These are phyloP conservation scores for Colletotrichum sp. DNA, from an alignment of 2,329 filamentous ascomycete genomes.

Conservation along the genomic window DNA sequence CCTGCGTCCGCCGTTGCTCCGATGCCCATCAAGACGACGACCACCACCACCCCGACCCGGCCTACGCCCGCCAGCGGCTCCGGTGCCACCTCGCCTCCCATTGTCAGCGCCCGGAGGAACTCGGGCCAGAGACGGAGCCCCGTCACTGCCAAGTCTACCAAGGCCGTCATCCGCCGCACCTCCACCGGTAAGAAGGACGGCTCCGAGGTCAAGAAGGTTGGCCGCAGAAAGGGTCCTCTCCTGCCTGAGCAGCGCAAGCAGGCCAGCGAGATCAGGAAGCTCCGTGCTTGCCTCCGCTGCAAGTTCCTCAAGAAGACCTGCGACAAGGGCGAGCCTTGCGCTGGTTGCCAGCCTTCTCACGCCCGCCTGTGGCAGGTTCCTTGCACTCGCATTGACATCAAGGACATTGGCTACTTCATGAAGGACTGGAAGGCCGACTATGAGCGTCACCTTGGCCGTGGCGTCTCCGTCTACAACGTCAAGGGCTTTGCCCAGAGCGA, in stretches of 20 bases:
- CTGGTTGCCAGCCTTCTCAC: conserved; percentile 93
- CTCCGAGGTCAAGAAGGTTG: conserved; percentile 86
- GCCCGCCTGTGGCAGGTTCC: conserved; percentile 96
- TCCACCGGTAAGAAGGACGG: conserved; percentile 81
- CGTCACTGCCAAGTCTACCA: conserved; percentile 75
- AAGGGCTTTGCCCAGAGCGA: conserved; percentile 78
- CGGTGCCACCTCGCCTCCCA: conserved; percentile 64
- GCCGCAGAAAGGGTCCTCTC: conserved; percentile 86
- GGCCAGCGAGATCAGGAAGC: conserved; percentile 94
- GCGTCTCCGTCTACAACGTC: conserved; percentile 93
- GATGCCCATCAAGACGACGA: conserved; percentile 70
- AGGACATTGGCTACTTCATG: conserved; percentile 98
- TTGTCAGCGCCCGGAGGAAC: conserved; percentile 68
- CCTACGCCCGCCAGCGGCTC: conserved; percentile 66
- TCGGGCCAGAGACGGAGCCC: conserved; percentile 78
- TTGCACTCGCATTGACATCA: conserved; percentile 97
- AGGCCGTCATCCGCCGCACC: conserved; percentile 82
- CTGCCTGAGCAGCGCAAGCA: conserved; percentile 94
- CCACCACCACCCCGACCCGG: conserved; percentile 61
- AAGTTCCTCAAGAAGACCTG: conserved; percentile 99
- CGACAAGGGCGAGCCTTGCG: conserved; percentile 95
- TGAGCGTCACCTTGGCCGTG: conserved; percentile 84
- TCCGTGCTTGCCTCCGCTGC: conserved; percentile 91
- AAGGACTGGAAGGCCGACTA: conserved; percentile 99
- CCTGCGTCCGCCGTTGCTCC: conserved; percentile 72